Conservation (phyloP, 2,329 filamentous ascomycete species). For the Exophiala aquamarina region DNA sequence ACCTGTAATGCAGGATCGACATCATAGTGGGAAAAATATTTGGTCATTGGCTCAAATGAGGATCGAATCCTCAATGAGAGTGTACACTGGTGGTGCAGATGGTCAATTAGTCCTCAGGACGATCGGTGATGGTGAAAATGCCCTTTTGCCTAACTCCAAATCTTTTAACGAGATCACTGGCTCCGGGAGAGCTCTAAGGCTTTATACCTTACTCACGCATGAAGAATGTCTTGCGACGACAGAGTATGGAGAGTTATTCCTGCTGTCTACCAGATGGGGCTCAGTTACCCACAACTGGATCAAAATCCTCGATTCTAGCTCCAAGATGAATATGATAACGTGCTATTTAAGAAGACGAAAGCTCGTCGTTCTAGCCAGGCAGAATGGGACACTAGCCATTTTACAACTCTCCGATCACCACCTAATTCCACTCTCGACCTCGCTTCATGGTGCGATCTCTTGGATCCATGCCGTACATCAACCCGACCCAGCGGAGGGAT, state of each 20-base stretch:
- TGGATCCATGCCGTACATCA: neutral
- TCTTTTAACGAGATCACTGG: slow-evolving; percentile 17
- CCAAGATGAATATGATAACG: slow-evolving; percentile 5
- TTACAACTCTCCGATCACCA: neutral
- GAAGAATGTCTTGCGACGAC: slow-evolving; percentile 19
- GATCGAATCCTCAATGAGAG: slow-evolving; percentile 36
- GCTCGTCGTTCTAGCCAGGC: neutral
- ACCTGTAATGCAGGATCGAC: slow-evolving; percentile 56
- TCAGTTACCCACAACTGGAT: slow-evolving; percentile 1
- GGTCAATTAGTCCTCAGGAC: slow-evolving; percentile 54
- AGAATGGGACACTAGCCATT: neutral
- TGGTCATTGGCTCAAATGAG: slow-evolving; percentile 65
- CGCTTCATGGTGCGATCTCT: neutral
- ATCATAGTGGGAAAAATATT: slow-evolving; percentile 85
- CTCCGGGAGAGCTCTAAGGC: slow-evolving; percentile 14
- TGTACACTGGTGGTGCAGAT: slow-evolving; percentile 84
- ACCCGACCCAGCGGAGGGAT: neutral
- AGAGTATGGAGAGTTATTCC: slow-evolving; percentile 19
- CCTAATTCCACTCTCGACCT: neutral
- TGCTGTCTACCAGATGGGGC: neutral
- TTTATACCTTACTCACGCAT: slow-evolving; percentile 17
- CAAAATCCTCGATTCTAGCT: neutral
- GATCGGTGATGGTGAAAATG: slow-evolving; percentile 18
- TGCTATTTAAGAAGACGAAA: neutral
- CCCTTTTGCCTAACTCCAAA: neutral